Base-by-base conservation (phyloP, 108 stramenopile genomes). In the Thalassiosira profunda region DNA sequence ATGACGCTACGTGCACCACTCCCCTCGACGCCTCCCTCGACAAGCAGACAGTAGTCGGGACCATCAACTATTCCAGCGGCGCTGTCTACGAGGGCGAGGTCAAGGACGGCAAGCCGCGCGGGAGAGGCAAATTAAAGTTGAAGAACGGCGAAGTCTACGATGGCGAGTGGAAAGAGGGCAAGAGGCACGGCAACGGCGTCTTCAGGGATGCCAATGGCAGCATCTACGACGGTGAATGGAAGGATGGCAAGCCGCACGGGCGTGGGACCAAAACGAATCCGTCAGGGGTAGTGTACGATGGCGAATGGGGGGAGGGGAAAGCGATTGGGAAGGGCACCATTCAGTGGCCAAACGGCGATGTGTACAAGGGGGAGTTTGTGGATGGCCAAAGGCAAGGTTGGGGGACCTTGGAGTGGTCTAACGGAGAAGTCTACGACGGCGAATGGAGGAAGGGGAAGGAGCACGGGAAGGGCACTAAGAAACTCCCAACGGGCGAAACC, bases 51-150 rank as follows among this genome's bases (percentile, higher is more conserved):
- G n/a, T n/a, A n/a, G n/a, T n/a, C n/a, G n/a, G n/a, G n/a, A n/a
- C n/a, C n/a, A n/a, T n/a, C n/a, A n/a, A n/a, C n/a, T n/a, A n/a
- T n/a, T n/a, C n/a, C n/a, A n/a, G n/a, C n/a, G n/a, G n/a, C n/a
- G n/a, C n/a, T n/a, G 81, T 95, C 40, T 95, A 95, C 71, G 94
- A 95, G 79, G 94, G 94, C 11, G 94, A 95, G 79, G 83, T 95
- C 91, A 72, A 80, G 11, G 67, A 68, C 49, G 78, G 78, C 7
- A 52, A 80, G 17, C 86, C 94, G 20, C 83, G 92, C 42, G 96
- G 96, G 18, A 63, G 77, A 2, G 96, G 96, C 15, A 42, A 77
- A 4, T 73, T 94, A 11, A 90, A 89, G 70, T 70, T 95, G 44
- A 95, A 89, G 76, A 75, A 66, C 29, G 91, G 96, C 10, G 67